Percentiles rank a stretch among this genome's conserved stretches.
Evolutionary conservation across 1,284 basidiomycete genomes (phyloP).

Genomic region (Vanrija sp.): DNA sequence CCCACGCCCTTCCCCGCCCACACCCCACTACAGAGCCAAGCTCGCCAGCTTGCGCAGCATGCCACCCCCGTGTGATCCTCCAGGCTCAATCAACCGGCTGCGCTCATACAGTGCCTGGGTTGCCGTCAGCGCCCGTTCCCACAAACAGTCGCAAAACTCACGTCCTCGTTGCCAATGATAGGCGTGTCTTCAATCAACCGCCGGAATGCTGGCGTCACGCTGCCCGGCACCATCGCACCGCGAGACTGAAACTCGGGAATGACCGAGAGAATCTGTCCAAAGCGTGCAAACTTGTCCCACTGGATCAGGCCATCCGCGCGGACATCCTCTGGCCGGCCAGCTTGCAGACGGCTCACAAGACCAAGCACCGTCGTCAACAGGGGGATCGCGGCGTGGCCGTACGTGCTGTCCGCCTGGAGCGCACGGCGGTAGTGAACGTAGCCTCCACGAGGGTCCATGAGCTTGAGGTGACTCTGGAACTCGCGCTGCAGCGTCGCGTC

Average conservation of each 20-base stretch:
- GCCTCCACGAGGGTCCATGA: conserved; percentile 44
- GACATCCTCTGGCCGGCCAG: conserved; percentile 31
- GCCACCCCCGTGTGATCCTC: conserved; percentile 6
- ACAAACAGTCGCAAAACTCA: conserved; percentile 19
- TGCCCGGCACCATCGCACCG: conserved; percentile 25
- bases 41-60: conserved; percentile 19
- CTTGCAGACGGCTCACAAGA: conserved; percentile 35
- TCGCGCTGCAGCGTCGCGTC: conserved; percentile 27
- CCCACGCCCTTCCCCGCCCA: too few species aligned
- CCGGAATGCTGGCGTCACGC: conserved; percentile 21
- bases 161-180: conserved; percentile 40
- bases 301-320: conserved; percentile 28
- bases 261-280: conserved; percentile 36
- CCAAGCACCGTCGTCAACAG: conserved; percentile 39
- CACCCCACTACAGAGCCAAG: conserved; percentile 6
- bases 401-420: conserved; percentile 36
- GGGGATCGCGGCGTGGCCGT: conserved; percentile 41
- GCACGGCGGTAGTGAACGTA: conserved; percentile 40
- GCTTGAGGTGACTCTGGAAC: conserved; percentile 36
- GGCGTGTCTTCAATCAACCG: conserved; percentile 34
- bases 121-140: conserved; percentile 10
- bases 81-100: conserved; percentile 26
- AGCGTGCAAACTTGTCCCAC: conserved; percentile 44
- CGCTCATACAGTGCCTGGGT: conserved; percentile 30
- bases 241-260: conserved; percentile 38